A percentile compares a stretch with the other conserved stretches of the same genome.
Evolutionary conservation across 1,284 basidiomycete species (phyloP).

Genomic region (Rhodotorula sp.): DNA sequence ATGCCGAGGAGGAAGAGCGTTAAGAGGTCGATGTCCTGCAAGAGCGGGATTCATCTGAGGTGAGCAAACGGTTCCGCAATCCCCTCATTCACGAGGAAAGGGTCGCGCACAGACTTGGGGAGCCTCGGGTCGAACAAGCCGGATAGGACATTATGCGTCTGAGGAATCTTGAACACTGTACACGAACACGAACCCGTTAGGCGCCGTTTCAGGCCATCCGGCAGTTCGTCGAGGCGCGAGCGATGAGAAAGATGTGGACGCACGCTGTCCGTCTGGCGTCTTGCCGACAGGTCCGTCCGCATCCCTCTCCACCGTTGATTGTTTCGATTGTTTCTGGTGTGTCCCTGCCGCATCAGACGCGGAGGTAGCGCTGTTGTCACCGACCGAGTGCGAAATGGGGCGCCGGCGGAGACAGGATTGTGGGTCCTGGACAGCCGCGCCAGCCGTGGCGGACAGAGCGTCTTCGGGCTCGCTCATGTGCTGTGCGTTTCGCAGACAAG

Average conservation of each 20-base stretch:
- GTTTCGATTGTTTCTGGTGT: no score
- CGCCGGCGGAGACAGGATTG: no score
- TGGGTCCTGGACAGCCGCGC: no score
- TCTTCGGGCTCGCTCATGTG: no score
- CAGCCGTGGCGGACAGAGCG: no score
- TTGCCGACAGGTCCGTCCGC: constrained; percentile 68
- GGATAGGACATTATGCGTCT: constrained; percentile 91
- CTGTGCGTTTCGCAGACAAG: no score
- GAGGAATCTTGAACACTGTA: constrained; percentile 87
- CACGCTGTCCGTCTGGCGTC: constrained; percentile 76
- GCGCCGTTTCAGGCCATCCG: neutral
- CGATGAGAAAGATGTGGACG: constrained; percentile 39
- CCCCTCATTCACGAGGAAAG: neutral
- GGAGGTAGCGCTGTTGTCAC: no score
- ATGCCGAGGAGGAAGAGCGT: constrained; percentile 74
- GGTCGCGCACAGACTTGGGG: constrained; percentile 64
- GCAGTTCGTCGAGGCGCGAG: neutral
- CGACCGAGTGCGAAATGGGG: no score
- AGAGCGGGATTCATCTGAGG: neutral
- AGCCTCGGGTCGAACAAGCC: constrained; percentile 83
- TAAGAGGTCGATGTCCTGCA: constrained; percentile 73
- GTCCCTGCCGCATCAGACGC: no score
- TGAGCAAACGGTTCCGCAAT: neutral
- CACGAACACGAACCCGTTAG: no score
- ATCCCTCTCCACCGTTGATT: neutral